A percentile compares a stretch with the other conserved stretches of the same genome.
phyloP scores from a whole-genome alignment of 768 basidiomycete species.

The Tulasnella sp. region DNA sequence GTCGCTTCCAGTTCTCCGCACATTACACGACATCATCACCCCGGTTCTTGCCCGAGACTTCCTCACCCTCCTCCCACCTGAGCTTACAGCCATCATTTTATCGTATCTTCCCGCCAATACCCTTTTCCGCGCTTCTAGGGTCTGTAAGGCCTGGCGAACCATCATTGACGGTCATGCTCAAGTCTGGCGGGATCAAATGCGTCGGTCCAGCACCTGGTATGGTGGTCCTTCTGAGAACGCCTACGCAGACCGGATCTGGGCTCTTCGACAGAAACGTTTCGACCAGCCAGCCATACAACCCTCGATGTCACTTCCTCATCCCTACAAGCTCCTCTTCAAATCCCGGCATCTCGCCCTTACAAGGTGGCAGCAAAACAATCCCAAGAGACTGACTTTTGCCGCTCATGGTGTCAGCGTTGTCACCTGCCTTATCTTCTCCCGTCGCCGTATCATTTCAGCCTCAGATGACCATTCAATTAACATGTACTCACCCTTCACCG shows the following conservation, averaged over 20 bases:
- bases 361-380: constrained; percentile 36
- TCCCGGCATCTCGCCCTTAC: constrained; percentile 73
- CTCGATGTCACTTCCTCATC: constrained; percentile 66
- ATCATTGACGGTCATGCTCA: constrained; percentile 86
- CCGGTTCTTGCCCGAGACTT: constrained; percentile 93
- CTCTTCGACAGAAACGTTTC: constrained; percentile 41
- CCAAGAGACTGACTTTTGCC: constrained; percentile 71
- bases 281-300: constrained; percentile 31
- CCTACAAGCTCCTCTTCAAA: constrained; percentile 89
- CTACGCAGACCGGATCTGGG: constrained; percentile 64
- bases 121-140: constrained; percentile 78
- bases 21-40: constrained; percentile 77
- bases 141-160: constrained; percentile 82
- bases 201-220: constrained; percentile 80
- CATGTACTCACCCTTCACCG: constrained; percentile 82
- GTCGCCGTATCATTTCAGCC: constrained; percentile 90
- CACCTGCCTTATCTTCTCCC: constrained; percentile 91
- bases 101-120: constrained; percentile 74
- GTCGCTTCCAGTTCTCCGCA: constrained; percentile 82
- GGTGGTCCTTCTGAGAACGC: constrained; percentile 76
- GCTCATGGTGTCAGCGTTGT: constrained; percentile 88
- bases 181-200: constrained; percentile 81
- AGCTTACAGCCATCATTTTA: constrained; percentile 83
- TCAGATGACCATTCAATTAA: constrained; percentile 97
- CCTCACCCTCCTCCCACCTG: constrained; percentile 81